Percentiles rank a stretch among this genome's conserved stretches.
Conservation (phyloP, 441 rosid genomes). For the Pelargonium citronellum region DNA sequence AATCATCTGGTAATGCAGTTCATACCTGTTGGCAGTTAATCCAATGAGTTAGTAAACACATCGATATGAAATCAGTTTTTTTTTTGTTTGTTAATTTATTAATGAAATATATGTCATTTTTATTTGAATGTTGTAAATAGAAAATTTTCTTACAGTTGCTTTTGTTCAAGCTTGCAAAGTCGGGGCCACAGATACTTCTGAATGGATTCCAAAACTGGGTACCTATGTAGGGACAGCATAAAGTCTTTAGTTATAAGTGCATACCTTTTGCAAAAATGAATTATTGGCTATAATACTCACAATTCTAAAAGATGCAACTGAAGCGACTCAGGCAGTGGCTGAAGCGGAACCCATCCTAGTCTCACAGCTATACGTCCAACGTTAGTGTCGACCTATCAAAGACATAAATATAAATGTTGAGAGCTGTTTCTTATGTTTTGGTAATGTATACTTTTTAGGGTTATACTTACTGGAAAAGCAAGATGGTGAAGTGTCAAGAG, state of each 20-base stretch:
- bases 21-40: slow-evolving; percentile 52
- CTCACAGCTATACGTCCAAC: slow-evolving; percentile 98
- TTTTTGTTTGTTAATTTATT: slow-evolving; percentile 13
- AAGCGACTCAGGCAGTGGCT: slow-evolving; percentile 91
- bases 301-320: slow-evolving; percentile 91
- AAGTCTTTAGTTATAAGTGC: slow-evolving; percentile 17
- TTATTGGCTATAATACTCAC: slow-evolving; percentile 38
- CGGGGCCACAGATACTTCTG: slow-evolving; percentile 98
- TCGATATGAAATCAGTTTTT: slow-evolving; percentile 9
- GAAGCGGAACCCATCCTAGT: slow-evolving; percentile 98
- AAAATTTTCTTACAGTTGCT: slow-evolving; percentile 53
- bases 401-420: slow-evolving; percentile 17
- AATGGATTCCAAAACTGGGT: slow-evolving; percentile 85
- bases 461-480: slow-evolving; percentile 85
- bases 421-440: slow-evolving; percentile 16
- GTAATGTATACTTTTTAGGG: slow-evolving; percentile 18
- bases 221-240: slow-evolving; percentile 38
- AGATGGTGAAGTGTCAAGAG: slow-evolving; percentile 91
- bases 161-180: slow-evolving; percentile 91
- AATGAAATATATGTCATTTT: neutral
- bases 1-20: slow-evolving; percentile 93
- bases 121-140: slow-evolving; percentile 17
- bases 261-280: slow-evolving; percentile 14
- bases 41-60: slow-evolving; percentile 16
- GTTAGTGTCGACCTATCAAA: slow-evolving; percentile 86